These are phyloP conservation scores for Geotrichum carabidarum DNA, from an alignment of 1,139 yeast genomes.

Conservation along the genomic window DNA sequence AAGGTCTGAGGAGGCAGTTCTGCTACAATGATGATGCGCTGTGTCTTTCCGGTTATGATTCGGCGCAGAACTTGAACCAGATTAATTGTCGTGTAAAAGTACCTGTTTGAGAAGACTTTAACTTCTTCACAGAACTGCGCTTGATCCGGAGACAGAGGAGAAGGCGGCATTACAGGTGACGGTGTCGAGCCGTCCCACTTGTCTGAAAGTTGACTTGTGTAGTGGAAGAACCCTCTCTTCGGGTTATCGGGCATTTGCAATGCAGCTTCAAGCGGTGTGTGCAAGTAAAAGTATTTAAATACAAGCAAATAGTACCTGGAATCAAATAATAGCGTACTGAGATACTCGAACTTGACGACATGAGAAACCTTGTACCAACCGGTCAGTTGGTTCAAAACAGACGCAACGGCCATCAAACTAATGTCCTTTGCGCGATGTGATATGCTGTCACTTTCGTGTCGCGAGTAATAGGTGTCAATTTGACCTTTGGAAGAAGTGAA, in stretches of 20 bases:
- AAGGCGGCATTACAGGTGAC: neutral
- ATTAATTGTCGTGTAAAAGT: conserved; percentile 36
- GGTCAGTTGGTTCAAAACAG: conserved; percentile 49
- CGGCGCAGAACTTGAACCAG: conserved; percentile 36
- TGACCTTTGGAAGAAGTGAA: conserved; percentile 21
- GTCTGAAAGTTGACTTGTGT: conserved; percentile 36
- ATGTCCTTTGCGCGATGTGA: conserved; percentile 58
- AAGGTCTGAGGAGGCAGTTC: conserved; percentile 43
- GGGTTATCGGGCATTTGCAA: conserved; percentile 38
- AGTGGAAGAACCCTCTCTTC: conserved; percentile 44
- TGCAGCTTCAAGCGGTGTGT: conserved; percentile 35
- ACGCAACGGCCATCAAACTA: conserved; percentile 57
- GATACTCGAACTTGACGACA: conserved; percentile 69
- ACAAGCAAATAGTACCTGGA: conserved; percentile 53
- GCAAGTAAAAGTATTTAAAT: conserved; percentile 39
- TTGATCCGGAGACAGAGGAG: conserved; percentile 7
- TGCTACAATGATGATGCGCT: conserved; percentile 40
- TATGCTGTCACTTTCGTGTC: conserved; percentile 15
- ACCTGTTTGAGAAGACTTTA: conserved; percentile 30
- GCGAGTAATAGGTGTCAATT: conserved; percentile 20
- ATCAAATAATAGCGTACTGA: conserved; percentile 70
- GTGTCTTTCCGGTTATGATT: conserved; percentile 38
- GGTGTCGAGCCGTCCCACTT: conserved; percentile 21
- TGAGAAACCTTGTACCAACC: conserved; percentile 81
- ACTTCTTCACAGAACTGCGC: conserved; percentile 19